Evolutionary conservation across 345 rosid species (phyloP), one percentile per base, ranked within the genome.

Genomic region (Citrus glauca): DNA sequence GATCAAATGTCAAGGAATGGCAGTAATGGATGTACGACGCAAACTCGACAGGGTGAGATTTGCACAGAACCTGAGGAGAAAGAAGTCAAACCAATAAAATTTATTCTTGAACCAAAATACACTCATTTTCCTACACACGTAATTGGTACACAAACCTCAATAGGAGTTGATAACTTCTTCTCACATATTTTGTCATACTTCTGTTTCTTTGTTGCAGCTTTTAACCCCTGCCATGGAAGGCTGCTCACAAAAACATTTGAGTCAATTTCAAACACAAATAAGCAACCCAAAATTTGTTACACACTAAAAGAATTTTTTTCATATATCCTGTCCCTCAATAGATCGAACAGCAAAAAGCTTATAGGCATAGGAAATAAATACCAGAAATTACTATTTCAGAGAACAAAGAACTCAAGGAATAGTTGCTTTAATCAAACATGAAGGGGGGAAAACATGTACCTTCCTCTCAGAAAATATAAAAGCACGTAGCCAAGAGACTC

Each of bases 181-280:
- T 91, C 93, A 68, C 97, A 90, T 79, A 94, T 92, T 84, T 92
- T 92, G 80, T 94, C 95, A 79, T 94, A 94, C 73, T 94, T 92
- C 84, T 90, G 94, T 84, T 92, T 94, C 84, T 94, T 94, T 57
- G 94, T 92, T 71, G 91, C 93, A 68, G 93, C 97, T 85, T 94
- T 92, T 62, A 92, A 80, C 60, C 98, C 98, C 88, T 92, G 98
- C 98, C 97, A 94, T 40, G 98, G 98, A 78, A 94, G 94, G 86
- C 97, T 94, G 82, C 50, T 64, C 14, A 81, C 75, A 81, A 82
- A 73, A 86, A 28, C 13, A 77, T 22, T 42, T 5, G 57, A 73
- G 57, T 75, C 50, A 83, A 72, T 53, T 37, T 69, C 38, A 63
- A 32, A 35, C 25, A 62, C 33, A 48, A 3, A 74, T 8, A 22